phyloP scores from a whole-genome alignment of 2,329 filamentous ascomycete species.

The Elsinoe arachidis region DNA sequence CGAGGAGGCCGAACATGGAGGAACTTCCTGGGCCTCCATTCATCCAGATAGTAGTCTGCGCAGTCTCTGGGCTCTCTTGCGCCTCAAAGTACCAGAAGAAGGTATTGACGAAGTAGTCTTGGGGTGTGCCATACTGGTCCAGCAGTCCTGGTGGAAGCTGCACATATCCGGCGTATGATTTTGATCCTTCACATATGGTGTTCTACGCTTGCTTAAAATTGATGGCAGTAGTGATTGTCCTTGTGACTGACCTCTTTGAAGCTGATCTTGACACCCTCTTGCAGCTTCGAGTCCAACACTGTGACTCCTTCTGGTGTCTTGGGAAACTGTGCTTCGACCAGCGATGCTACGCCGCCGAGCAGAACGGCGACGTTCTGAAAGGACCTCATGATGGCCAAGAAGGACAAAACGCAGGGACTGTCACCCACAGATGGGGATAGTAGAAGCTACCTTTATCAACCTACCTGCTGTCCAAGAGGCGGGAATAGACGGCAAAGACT shows the following conservation, averaged over 20 bases:
- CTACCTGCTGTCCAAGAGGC: not conserved
- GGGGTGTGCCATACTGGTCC: conserved; percentile 19
- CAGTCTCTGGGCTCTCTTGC: conserved; percentile 38
- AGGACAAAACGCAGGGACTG: not conserved
- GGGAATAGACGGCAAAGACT: not conserved
- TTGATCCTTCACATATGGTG: conserved; percentile 40
- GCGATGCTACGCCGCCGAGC: not conserved
- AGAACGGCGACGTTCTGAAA: not conserved
- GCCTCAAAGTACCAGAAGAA: conserved; percentile 61
- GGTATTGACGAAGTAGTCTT: conserved; percentile 50
- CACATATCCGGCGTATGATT: conserved; percentile 32
- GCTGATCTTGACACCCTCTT: conserved; percentile 36
- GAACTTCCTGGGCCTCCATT: conserved; percentile 60
- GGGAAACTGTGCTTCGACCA: conserved; percentile 28
- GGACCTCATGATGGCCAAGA: not conserved
- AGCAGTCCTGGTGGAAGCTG: conserved; percentile 23
- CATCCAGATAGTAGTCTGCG: conserved; percentile 55
- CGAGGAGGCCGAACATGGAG: conserved; percentile 57
- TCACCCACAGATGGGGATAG: no score
- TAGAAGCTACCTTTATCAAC: not conserved
- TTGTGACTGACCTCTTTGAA: conserved; percentile 35
- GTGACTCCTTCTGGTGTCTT: conserved; percentile 33
- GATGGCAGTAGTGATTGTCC: not conserved
- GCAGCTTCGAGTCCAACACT: conserved; percentile 34
- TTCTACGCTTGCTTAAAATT: not conserved